Base-by-base conservation (phyloP, 441 rosid genomes). In the Eruca vesicaria region DNA sequence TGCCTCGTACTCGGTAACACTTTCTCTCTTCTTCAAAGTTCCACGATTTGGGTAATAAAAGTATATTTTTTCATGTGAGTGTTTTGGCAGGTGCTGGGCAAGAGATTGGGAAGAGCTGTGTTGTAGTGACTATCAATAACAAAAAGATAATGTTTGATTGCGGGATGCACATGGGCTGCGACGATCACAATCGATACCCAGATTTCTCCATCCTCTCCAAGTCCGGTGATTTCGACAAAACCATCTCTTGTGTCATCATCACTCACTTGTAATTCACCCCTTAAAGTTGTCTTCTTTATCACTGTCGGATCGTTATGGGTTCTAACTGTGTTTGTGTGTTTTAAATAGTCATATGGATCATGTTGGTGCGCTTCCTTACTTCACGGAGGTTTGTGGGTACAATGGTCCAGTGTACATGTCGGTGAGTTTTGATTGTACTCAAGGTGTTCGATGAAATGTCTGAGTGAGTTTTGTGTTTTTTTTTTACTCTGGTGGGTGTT, bases 91-190 rank as follows among this genome's bases (percentile, higher is more conserved):
- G 98, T 10, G 99, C 97, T 41, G 99, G 99, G 10, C 97, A 91
- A 81, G 98, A 91, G 79, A 90, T 96, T 2, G 98, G 98, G 16
- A 96, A 96, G 87, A 96, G 98, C 87, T 96, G 98, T 56, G 96
- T 81, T 18, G 89, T 96, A 28, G 99, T 90, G 36, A 79, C 90
- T 28, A 87, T 96, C 83, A 90, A 91, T 5, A 94, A 96, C 32
- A 91, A 91, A 84, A 84, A 80, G 69, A 87, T 93, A 64, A 96
- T 96, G 98, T 96, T 96, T 45, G 99, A 96, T 71, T 96, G 97
- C 69, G 98, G 98, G 69, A 93, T 96, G 99, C 97, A 93, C 74
- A 93, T 96, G 98, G 99, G 97, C 38, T 84, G 86, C 76, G 84
- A 82, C 48, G 99, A 91, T 79, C 90, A 82, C 55, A 89, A 87